A percentile compares a stretch with the other conserved stretches of the same genome.
These are phyloP conservation scores for Aspergillus affinis DNA, from an alignment of 495 filamentous ascomycete species.

Conservation along the genomic window DNA sequence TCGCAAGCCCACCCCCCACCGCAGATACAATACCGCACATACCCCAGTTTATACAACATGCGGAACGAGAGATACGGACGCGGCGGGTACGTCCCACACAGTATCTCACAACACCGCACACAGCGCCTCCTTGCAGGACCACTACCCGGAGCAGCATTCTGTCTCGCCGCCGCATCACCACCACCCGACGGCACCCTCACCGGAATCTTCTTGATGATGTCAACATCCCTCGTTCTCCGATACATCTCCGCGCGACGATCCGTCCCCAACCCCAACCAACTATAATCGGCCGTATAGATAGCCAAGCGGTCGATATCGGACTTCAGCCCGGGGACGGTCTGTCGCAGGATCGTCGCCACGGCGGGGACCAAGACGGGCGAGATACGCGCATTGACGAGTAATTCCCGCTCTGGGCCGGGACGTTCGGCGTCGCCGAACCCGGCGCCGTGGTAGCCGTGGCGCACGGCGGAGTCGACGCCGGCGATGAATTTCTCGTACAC, in stretches of 20 bases:
- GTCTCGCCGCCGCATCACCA: background rate
- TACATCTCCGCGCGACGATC: conserved; percentile 41
- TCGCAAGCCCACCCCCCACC: conserved; percentile 46
- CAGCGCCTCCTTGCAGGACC: conserved; percentile 26
- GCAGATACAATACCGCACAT: conserved; percentile 45
- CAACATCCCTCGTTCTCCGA: conserved; percentile 37
- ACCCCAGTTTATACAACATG: conserved; percentile 41
- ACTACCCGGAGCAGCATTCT: conserved; percentile 2
- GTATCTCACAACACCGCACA: conserved; percentile 45
- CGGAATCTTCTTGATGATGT: conserved; percentile 47
- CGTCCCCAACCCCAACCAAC: conserved; percentile 48
- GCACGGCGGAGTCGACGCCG: conserved; percentile 47
- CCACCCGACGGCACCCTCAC: conserved; percentile 19
- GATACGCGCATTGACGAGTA: conserved; percentile 47
- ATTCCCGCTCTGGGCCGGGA: conserved; percentile 47
- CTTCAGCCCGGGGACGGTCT: conserved; percentile 39
- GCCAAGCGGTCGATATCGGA: conserved; percentile 48
- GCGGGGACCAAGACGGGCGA: conserved; percentile 43
- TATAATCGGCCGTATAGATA: conserved; percentile 49
- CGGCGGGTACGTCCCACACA: conserved; percentile 35
- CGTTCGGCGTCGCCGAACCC: conserved; percentile 49
- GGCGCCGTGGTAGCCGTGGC: conserved; percentile 45
- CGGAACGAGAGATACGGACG: conserved; percentile 38
- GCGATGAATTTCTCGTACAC: conserved; percentile 51
- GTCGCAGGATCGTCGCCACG: conserved; percentile 42